Percentiles rank a stretch among this genome's conserved stretches.
phyloP scores from a whole-genome alignment of 352 stramenopile genomes.

The Pythium vanterpoolii region DNA sequence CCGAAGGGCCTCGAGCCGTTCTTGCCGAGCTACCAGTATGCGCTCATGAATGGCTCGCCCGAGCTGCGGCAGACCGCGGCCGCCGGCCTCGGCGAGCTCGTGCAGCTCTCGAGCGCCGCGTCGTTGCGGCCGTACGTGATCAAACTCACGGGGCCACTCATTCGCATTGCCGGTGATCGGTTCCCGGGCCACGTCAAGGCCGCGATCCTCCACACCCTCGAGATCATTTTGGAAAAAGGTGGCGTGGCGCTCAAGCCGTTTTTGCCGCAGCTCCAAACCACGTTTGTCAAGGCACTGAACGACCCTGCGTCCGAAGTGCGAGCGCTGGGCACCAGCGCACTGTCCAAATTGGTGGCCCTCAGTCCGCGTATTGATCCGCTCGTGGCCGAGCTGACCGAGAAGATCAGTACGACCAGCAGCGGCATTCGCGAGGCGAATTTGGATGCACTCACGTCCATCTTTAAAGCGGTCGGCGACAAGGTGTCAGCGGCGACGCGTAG shows the following conservation, averaged over 20 bases:
- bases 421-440: constrained; percentile 81
- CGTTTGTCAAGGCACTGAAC: constrained; percentile 99
- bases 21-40: constrained; percentile 97
- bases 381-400: constrained; percentile 93
- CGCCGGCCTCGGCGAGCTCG: constrained; percentile 95
- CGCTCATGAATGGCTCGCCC: constrained; percentile 94
- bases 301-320: constrained; percentile 94
- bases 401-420: constrained; percentile 53
- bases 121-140: constrained; percentile 96
- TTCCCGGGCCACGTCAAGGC: constrained; percentile 98
- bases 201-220: constrained; percentile 96
- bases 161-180: constrained; percentile 99
- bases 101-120: constrained; percentile 87
- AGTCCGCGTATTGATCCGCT: constrained; percentile 95
- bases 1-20: constrained; percentile 94
- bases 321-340: constrained; percentile 85
- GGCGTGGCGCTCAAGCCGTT: constrained; percentile 98
- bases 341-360: constrained; percentile 93
- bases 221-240: constrained; percentile 96
- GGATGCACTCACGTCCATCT: constrained; percentile 58
- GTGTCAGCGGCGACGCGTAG: constrained; percentile 48
- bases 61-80: constrained; percentile 91
- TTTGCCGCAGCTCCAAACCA: constrained; percentile 99
- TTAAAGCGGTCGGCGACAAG: constrained; percentile 69
- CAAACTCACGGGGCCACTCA: constrained; percentile 96